A percentile compares a stretch with the other conserved stretches of the same genome.
Evolutionary conservation across 2,329 filamentous ascomycete genomes (phyloP).

Genomic region (Ophiostoma sp.): DNA sequence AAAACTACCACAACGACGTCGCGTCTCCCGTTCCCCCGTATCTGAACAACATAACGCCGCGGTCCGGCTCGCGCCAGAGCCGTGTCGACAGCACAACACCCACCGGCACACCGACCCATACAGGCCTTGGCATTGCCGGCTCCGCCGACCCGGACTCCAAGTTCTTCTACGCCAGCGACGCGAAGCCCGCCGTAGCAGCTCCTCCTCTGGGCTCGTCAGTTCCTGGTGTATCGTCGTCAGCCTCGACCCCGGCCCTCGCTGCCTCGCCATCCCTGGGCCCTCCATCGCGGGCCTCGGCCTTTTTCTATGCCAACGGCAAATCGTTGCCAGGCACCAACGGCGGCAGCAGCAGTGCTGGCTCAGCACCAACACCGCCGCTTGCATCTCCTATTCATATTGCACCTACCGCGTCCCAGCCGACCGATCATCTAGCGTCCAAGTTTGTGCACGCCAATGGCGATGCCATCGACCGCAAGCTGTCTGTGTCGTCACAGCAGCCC

Average conservation of each 20-base stretch:
- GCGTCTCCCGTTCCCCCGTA: conserved; percentile 48
- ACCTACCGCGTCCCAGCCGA: neutral
- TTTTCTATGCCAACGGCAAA: conserved; percentile 47
- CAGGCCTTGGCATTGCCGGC: conserved; percentile 29
- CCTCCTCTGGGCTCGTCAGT: neutral
- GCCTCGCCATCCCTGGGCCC: conserved; percentile 29
- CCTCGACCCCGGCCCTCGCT: neutral
- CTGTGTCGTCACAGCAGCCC: conserved; percentile 5
- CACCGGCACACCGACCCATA: conserved; percentile 50
- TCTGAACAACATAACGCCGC: conserved; percentile 68
- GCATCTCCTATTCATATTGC: conserved; percentile 25
- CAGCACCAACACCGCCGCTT: conserved; percentile 3
- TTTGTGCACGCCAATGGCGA: conserved; percentile 71
- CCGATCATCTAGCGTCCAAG: conserved; percentile 45
- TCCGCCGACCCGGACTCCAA: conserved; percentile 47
- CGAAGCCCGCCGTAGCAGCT: conserved; percentile 30
- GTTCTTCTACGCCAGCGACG: conserved; percentile 91
- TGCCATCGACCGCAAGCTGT: conserved; percentile 32
- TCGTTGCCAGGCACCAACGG: conserved; percentile 32
- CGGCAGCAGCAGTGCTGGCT: neutral
- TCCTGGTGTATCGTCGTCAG: conserved; percentile 22
- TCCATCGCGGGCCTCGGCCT: conserved; percentile 37
- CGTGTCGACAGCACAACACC: conserved; percentile 66
- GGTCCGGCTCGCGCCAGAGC: conserved; percentile 66
- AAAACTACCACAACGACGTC: conserved; percentile 5